Evolutionary conservation across 2,329 filamentous ascomycete genomes (phyloP).

Genomic region (Colletotrichum sojae): DNA sequence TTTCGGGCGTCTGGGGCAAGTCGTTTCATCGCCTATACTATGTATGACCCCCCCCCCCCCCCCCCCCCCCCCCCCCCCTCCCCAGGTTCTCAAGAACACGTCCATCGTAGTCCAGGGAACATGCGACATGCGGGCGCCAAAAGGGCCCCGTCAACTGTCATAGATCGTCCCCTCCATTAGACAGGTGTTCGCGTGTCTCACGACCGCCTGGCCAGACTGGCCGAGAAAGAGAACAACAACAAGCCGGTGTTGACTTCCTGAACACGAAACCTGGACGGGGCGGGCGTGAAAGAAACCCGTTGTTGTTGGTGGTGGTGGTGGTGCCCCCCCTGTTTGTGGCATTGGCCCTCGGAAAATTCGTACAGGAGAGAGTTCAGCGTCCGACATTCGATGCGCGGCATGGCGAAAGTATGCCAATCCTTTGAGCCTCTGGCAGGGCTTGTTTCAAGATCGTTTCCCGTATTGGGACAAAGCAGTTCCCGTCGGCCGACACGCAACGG

Average conservation of each 20-base stretch:
- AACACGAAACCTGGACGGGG: too few species aligned
- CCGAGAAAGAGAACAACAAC: not conserved
- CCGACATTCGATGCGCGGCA: not conserved
- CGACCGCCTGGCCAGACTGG: not conserved
- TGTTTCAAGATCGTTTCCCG: slow-evolving; percentile 37
- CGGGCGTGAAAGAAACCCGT: not conserved
- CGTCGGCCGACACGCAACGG: slow-evolving; percentile 29
- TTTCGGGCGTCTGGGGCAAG: slow-evolving; percentile 21
- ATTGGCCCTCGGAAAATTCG: not conserved
- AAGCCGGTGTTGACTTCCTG: not conserved
- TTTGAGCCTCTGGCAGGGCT: slow-evolving; percentile 24
- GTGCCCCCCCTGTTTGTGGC: not conserved
- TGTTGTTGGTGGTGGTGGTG: not conserved
- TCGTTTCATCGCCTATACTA: slow-evolving; percentile 22
- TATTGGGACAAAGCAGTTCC: slow-evolving; percentile 7
- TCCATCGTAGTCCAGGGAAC: slow-evolving; percentile 4
- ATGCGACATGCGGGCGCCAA: slow-evolving; percentile 17
- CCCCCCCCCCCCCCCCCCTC: too few species aligned
- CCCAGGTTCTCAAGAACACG: not conserved
- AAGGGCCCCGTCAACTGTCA: slow-evolving; percentile 19
- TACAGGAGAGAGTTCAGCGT: not conserved
- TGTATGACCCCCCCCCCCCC: not conserved
- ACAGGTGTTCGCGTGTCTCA: slow-evolving; percentile 4
- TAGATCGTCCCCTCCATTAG: slow-evolving; percentile 1
- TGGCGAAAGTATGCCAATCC: slow-evolving; percentile 16